Evolutionary conservation across 2,329 filamentous ascomycete species (phyloP).

Genomic region (Whalleya microplaca): DNA sequence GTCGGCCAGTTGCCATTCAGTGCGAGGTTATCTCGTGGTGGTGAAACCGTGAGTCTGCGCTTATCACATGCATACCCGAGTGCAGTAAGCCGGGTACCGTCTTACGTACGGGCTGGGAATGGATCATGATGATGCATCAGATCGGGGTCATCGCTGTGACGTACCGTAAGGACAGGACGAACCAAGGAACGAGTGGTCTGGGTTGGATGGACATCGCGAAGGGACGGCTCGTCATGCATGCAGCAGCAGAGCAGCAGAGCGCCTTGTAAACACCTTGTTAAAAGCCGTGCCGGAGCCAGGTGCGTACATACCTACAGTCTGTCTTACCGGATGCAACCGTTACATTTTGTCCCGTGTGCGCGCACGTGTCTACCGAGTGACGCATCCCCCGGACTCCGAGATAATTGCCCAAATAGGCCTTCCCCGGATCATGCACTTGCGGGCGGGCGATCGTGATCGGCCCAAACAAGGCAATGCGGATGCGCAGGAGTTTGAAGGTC

Average conservation of each 20-base stretch:
- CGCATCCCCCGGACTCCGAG: slow-evolving; percentile 19
- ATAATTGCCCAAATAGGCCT: slow-evolving; percentile 2
- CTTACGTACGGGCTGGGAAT: slow-evolving; percentile 7
- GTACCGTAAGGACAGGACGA: slow-evolving; percentile 11
- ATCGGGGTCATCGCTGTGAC: slow-evolving; percentile 13
- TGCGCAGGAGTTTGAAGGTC: background rate
- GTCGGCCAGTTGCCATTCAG: background rate
- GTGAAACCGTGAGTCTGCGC: background rate
- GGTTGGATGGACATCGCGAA: slow-evolving; percentile 8
- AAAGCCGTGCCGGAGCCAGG: background rate
- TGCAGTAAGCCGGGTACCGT: background rate
- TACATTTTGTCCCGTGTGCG: slow-evolving; percentile 20
- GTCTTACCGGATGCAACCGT: slow-evolving; percentile 18
- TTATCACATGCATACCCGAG: background rate
- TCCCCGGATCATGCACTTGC: slow-evolving; percentile 1
- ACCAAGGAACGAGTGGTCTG: background rate
- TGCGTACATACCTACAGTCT: slow-evolving; percentile 2
- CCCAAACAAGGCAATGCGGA: too few relatives aligned
- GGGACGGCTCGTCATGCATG: slow-evolving; percentile 23
- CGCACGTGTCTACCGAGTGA: slow-evolving; percentile 26
- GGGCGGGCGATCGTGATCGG: slow-evolving; percentile 1
- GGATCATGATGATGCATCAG: slow-evolving; percentile 11
- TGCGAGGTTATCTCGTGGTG: background rate
- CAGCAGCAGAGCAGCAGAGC: too few relatives aligned
- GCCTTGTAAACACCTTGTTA: too few relatives aligned